These are phyloP conservation scores for Dryadomyces quercivorus DNA, from an alignment of 2,329 filamentous ascomycete genomes.

Conservation along the genomic window DNA sequence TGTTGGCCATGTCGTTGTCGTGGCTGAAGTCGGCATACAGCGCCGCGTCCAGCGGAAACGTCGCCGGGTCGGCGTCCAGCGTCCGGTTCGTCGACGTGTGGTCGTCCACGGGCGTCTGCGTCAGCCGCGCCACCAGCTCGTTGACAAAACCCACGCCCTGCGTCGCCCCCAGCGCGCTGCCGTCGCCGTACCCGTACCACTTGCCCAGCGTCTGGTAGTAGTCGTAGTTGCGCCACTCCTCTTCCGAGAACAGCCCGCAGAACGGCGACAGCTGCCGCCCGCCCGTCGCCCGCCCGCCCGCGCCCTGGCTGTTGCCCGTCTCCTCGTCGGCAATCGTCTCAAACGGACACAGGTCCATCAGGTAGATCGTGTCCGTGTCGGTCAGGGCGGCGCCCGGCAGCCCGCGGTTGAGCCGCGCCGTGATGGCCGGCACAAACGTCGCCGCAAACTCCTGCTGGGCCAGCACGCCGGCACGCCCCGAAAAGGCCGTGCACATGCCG, in stretches of 20 bases:
- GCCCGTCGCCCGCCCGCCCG: neutral
- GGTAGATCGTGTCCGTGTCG: slow-evolving; percentile 46
- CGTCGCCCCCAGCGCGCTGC: slow-evolving; percentile 67
- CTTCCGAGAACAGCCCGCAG: slow-evolving; percentile 59
- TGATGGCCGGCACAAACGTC: slow-evolving; percentile 55
- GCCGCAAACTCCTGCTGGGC: slow-evolving; percentile 47
- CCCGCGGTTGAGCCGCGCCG: slow-evolving; percentile 54
- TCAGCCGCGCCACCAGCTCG: slow-evolving; percentile 75
- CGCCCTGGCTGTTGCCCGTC: slow-evolving; percentile 19
- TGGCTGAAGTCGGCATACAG: slow-evolving; percentile 88
- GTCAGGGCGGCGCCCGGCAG: slow-evolving; percentile 57
- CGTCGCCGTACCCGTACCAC: slow-evolving; percentile 70
- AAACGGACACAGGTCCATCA: slow-evolving; percentile 89
- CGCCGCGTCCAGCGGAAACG: slow-evolving; percentile 57
- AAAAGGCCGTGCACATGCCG: slow-evolving; percentile 58
- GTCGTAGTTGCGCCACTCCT: slow-evolving; percentile 69
- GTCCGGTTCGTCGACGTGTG: slow-evolving; percentile 67
- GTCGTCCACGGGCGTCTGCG: slow-evolving; percentile 54
- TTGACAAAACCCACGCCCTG: slow-evolving; percentile 83
- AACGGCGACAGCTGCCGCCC: slow-evolving; percentile 46
- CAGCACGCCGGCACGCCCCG: slow-evolving; percentile 36
- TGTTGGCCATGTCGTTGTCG: slow-evolving; percentile 73
- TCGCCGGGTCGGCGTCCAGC: slow-evolving; percentile 51
- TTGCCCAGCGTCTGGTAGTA: slow-evolving; percentile 73
- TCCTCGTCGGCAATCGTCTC: slow-evolving; percentile 56